Evolutionary conservation across 257 asterid species (phyloP).

Genomic region (Fraxinus americana): DNA sequence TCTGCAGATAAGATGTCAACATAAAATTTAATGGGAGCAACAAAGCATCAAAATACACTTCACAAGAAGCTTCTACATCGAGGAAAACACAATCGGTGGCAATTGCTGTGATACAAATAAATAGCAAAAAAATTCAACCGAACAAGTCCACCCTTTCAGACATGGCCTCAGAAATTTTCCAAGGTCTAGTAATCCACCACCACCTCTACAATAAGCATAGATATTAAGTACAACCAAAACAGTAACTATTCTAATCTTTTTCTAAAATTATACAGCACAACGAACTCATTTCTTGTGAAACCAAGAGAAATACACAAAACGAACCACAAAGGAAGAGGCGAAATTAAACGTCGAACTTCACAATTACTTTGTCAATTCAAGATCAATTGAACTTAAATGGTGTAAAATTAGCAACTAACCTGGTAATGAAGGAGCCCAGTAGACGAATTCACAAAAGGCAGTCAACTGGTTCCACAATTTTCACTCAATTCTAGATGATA

Average conservation of each 20-base stretch:
- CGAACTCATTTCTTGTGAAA: not conserved
- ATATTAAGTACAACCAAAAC: not conserved
- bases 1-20: not conserved
- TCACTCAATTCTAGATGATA: too few relatives aligned
- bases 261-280: not conserved
- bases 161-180: not conserved
- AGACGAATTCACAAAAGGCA: too few relatives aligned
- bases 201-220: not conserved
- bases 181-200: not conserved
- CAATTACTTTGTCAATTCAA: too few relatives aligned
- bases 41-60: not conserved
- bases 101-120: not conserved
- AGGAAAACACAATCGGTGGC: not conserved
- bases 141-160: not conserved
- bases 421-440: too few relatives aligned
- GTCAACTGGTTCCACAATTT: too few relatives aligned
- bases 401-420: too few relatives aligned
- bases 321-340: too few relatives aligned
- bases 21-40: not conserved
- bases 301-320: too few relatives aligned
- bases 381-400: too few relatives aligned
- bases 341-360: too few relatives aligned
- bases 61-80: not conserved
- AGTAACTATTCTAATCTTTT: not conserved
- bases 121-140: not conserved